Percentiles rank a stretch among this genome's conserved stretches.
Evolutionary conservation across 768 basidiomycete genomes (phyloP).

Genomic region (Russula abietina): DNA sequence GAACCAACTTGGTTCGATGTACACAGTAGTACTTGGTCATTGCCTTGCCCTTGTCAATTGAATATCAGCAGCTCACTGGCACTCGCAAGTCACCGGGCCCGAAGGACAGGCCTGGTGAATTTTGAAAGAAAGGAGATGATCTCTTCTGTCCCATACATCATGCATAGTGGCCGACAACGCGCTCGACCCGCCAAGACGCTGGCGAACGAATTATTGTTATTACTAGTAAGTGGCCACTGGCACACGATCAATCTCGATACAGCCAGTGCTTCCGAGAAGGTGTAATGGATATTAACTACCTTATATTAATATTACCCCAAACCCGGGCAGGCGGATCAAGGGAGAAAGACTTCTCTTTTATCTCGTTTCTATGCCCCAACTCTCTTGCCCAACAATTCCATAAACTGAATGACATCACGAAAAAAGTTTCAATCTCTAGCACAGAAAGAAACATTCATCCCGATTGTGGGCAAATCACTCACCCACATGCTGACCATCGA

Average conservation of each 20-base stretch:
- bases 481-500: not conserved
- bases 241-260: not conserved
- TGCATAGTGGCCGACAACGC: not conserved
- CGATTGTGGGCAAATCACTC: not conserved
- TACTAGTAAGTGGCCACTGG: not conserved
- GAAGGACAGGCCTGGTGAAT: not conserved
- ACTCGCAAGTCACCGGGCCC: too few species aligned
- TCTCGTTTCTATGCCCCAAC: not conserved
- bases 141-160: not conserved
- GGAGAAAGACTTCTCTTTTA: not conserved
- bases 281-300: too few species aligned
- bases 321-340: too few species aligned
- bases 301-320: too few species aligned
- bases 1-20: not conserved
- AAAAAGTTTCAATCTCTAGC: not conserved
- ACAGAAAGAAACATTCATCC: not conserved
- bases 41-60: not conserved
- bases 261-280: not conserved
- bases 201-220: not conserved
- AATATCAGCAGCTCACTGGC: too few species aligned
- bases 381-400: not conserved
- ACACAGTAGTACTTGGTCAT: not conserved
- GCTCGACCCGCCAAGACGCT: not conserved
- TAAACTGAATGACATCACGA: slow-evolving; percentile 1
- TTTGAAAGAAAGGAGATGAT: not conserved